Evolutionary conservation across 2,329 filamentous ascomycete genomes (phyloP).

Genomic region (Cordyceps fumosorosea): DNA sequence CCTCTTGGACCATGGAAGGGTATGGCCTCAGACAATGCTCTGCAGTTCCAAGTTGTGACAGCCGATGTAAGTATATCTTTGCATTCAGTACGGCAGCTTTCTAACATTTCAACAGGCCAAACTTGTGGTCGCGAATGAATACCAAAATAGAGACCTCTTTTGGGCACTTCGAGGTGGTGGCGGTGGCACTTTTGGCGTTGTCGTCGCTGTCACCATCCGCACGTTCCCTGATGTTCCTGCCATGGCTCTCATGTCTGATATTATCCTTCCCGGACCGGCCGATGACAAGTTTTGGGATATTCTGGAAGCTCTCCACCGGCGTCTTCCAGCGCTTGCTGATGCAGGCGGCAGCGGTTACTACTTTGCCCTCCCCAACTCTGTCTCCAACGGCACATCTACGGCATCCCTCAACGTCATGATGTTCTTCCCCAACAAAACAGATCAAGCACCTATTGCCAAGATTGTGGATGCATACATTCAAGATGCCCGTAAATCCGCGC

Average conservation of each 20-base stretch:
- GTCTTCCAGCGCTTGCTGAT: constrained; percentile 30
- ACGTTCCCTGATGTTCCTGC: constrained; percentile 32
- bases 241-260: constrained; percentile 21
- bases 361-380: constrained; percentile 20
- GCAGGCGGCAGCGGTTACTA: constrained; percentile 32
- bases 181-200: constrained; percentile 38
- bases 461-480: constrained; percentile 6
- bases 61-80: constrained; percentile 23
- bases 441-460: constrained; percentile 5
- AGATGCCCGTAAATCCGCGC: background rate
- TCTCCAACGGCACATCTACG: constrained; percentile 8
- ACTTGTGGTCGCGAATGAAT: constrained; percentile 26
- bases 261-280: constrained; percentile 23
- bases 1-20: constrained; percentile 25
- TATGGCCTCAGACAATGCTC: constrained; percentile 30
- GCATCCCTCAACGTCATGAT: constrained; percentile 2
- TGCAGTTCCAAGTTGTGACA: constrained; percentile 28
- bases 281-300: constrained; percentile 27
- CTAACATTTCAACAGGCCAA: constrained; percentile 18
- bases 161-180: constrained; percentile 41
- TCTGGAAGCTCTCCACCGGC: constrained; percentile 22
- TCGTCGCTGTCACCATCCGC: constrained; percentile 35
- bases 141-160: constrained; percentile 34
- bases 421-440: constrained; percentile 14
- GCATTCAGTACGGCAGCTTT: background rate